Conservation (phyloP, 345 rosid species). For the Eucalyptus sp. region DNA sequence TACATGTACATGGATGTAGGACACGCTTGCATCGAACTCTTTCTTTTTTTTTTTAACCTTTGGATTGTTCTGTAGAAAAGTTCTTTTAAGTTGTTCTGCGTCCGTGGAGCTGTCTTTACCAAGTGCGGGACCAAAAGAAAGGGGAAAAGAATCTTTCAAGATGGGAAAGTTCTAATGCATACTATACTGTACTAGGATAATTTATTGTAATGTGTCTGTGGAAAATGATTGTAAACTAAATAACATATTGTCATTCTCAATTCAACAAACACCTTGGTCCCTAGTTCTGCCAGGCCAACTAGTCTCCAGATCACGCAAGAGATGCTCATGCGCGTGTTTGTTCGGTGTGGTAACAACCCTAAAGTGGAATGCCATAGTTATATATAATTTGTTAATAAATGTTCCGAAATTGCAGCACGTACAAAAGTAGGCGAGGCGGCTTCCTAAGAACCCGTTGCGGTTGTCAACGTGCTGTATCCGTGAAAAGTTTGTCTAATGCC, state of each 20-base stretch:
- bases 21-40: neutral
- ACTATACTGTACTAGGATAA: neutral
- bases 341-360: neutral
- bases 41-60: rapidly evolving
- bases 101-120: neutral
- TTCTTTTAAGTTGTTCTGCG: neutral
- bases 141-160: neutral
- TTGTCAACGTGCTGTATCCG: neutral
- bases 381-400: neutral
- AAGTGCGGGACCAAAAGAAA: neutral
- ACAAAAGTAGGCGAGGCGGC: neutral
- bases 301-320: neutral
- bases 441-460: neutral
- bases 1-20: neutral
- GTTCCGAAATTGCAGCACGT: neutral
- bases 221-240: neutral
- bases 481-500: neutral
- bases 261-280: neutral
- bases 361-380: neutral
- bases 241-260: neutral
- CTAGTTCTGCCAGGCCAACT: neutral
- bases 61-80: neutral
- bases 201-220: neutral
- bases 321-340: neutral
- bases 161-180: neutral